Base-by-base conservation (phyloP, 2,329 filamentous ascomycete genomes). In the Talaromyces sp. region DNA sequence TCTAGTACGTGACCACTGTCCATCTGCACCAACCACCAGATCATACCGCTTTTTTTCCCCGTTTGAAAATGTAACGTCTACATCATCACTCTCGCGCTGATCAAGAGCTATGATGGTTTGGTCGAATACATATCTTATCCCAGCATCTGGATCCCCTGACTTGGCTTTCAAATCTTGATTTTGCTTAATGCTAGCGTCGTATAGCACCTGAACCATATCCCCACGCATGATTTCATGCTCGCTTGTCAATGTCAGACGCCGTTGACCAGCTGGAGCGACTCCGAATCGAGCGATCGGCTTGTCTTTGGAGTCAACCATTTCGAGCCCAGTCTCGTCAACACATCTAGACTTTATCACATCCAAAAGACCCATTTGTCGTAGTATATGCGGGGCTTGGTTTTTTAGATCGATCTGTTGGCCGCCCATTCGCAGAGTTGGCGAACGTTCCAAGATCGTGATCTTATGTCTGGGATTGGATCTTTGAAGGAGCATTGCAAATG, bases 201-300 rank as follows among this genome's bases (percentile, higher is more conserved):
- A 78, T 0, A 87, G 64, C 1, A 86, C 68, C 0, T 69, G 70
- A 13, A 79, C 81, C 35, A 87, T 67, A 62, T 86, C 82, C 0
- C 82, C 84, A 9, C 85, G 75, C 78, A 87, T 81, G 57, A 87
- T 86, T 72, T 87, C 85, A 43, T 79, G 82, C 25, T 87, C 84
- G 0, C 75, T 78, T 0, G 82, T 83, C 27, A 84, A 75, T 22
- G 71, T 19, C 19, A 19, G 19, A 22, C 43, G 43, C 43, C 19
- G 43, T 47, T 47, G 43, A 47, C 43, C 43, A 47, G 43, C 43
- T 15, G 19, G 43, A 22, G 43, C 19, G 6, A 47, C 43, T 13
- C 43, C 43, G 10, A 47, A 47, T 6, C 43, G 43, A 47, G 43
- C 43, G n/a, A 47, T 47, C 43, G 10, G 5, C 43, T 47, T 47